Evolutionary conservation across 139 green algal species (phyloP).

Genomic region (Closterium sp.): DNA sequence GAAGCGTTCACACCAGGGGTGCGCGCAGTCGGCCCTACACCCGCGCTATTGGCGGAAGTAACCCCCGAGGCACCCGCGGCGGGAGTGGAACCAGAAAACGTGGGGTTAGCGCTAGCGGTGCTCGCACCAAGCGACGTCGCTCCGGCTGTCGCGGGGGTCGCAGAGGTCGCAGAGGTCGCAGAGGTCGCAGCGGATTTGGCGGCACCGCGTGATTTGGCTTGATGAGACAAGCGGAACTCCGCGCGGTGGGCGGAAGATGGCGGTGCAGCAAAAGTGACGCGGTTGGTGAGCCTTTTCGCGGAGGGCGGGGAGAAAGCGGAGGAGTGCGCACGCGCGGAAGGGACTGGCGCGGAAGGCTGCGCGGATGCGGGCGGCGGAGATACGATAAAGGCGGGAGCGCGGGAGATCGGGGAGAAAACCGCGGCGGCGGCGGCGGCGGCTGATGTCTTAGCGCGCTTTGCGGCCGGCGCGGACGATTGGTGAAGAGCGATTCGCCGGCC

Average conservation of each 20-base stretch:
- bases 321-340: not conserved
- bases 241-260: not conserved
- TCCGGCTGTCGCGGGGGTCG: conserved; percentile 4
- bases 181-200: conserved; percentile 13
- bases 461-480: not conserved
- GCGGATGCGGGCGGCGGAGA: not conserved
- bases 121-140: not conserved
- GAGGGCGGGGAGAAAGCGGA: not conserved
- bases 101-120: not conserved
- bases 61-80: not conserved
- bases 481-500: not conserved
- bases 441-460: not conserved
- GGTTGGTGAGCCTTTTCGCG: not conserved
- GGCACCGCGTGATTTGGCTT: not conserved
- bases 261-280: not conserved
- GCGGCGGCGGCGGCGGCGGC: too few species aligned
- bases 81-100: not conserved
- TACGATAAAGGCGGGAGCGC: not conserved
- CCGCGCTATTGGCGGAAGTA: not conserved
- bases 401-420: not conserved
- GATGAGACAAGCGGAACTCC: not conserved
- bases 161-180: conserved; percentile 36
- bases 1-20: not conserved
- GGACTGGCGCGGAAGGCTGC: not conserved
- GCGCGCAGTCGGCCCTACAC: not conserved